phyloP scores from a whole-genome alignment of 208 protist genomes.

The Leishmania amazonensis region DNA sequence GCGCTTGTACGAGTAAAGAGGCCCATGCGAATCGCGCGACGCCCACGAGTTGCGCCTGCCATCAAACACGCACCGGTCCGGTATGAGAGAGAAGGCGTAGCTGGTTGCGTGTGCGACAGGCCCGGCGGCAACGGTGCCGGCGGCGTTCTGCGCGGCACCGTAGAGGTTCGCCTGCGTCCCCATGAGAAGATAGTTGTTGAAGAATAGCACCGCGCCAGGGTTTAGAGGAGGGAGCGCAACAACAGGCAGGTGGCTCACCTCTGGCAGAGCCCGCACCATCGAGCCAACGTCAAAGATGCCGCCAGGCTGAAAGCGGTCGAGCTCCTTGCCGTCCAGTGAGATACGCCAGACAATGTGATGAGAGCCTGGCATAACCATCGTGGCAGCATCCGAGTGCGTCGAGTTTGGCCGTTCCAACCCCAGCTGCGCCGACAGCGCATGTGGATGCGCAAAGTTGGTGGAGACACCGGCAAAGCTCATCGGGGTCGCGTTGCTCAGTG shows the following conservation, averaged over 20 bases:
- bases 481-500: conserved; percentile 66
- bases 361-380: conserved; percentile 66
- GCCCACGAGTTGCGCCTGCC: conserved; percentile 70
- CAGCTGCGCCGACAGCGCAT: conserved; percentile 50
- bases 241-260: conserved; percentile 42
- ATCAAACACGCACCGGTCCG: conserved; percentile 77
- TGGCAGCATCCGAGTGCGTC: conserved; percentile 7
- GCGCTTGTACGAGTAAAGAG: conserved; percentile 59
- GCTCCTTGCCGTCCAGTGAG: conserved; percentile 63
- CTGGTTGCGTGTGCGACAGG: conserved; percentile 37
- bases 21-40: conserved; percentile 70
- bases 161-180: conserved; percentile 47
- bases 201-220: conserved; percentile 63
- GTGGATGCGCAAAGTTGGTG: conserved; percentile 34
- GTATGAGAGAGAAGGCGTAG: conserved; percentile 71
- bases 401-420: conserved; percentile 28
- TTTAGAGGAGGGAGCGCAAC: conserved; percentile 49
- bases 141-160: conserved; percentile 22
- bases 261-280: conserved; percentile 53
- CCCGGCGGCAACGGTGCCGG: conserved; percentile 1
- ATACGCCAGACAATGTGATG: conserved; percentile 63
- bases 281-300: conserved; percentile 72
- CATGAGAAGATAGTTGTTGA: conserved; percentile 58
- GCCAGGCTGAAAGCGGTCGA: conserved; percentile 46
- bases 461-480: conserved; percentile 38